Percentiles rank a stretch among this genome's conserved stretches.
Evolutionary conservation across 2,329 filamentous ascomycete species (phyloP).

Genomic region (Diaporthe ampelina): DNA sequence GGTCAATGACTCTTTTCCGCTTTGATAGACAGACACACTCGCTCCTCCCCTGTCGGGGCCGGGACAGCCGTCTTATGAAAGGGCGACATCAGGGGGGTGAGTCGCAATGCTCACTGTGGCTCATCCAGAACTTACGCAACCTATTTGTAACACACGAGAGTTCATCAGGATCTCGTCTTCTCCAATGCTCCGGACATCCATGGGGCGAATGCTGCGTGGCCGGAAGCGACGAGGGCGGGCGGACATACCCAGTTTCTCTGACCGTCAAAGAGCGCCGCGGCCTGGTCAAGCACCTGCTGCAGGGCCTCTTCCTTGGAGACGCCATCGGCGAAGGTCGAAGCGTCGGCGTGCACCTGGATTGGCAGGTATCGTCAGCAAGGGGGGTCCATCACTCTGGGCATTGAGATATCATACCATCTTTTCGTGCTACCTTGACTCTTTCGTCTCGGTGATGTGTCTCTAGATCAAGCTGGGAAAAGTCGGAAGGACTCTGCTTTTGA

Average conservation of each 20-base stretch:
- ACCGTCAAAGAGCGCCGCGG: conserved; percentile 76
- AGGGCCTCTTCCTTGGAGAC: conserved; percentile 81
- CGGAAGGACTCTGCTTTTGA: background rate
- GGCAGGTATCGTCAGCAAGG: background rate
- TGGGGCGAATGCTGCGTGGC: background rate
- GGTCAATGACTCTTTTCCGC: background rate
- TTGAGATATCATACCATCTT: conserved; percentile 6
- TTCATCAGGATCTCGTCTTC: background rate
- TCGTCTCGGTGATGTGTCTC: background rate
- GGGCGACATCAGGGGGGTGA: background rate
- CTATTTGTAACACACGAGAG: background rate
- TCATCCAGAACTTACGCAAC: conserved; percentile 10
- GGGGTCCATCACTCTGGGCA: background rate
- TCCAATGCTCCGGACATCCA: background rate
- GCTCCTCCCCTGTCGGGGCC: background rate
- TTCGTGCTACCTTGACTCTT: background rate
- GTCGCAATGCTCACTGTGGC: conserved; percentile 20
- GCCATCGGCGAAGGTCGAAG: conserved; percentile 78
- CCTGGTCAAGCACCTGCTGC: conserved; percentile 79
- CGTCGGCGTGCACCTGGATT: conserved; percentile 80
- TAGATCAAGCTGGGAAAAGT: too few relatives aligned
- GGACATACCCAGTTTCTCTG: conserved; percentile 83
- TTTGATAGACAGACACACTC: background rate
- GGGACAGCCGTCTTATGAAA: background rate
- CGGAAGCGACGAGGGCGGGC: background rate